These are phyloP conservation scores for Candida freyschussii DNA, from an alignment of 1,139 yeast genomes.

Conservation along the genomic window DNA sequence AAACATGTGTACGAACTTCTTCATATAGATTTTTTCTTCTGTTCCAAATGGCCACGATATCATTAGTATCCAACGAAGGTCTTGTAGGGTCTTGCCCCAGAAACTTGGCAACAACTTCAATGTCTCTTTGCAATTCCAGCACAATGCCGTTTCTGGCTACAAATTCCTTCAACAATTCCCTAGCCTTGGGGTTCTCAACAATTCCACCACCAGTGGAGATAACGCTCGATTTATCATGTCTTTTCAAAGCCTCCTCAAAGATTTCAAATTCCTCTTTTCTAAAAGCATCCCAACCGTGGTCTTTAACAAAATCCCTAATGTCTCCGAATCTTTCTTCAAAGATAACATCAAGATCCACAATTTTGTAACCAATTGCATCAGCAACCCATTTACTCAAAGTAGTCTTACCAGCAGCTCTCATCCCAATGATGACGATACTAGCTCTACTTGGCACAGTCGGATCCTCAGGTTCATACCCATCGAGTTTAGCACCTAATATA, in stretches of 20 bases:
- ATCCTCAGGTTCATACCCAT: constrained; percentile 54
- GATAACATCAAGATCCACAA: constrained; percentile 72
- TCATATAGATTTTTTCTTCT: constrained; percentile 78
- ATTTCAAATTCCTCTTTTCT: constrained; percentile 62
- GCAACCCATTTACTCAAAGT: constrained; percentile 84
- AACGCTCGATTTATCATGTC: constrained; percentile 48
- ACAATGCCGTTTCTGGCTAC: constrained; percentile 56
- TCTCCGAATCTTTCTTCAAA: constrained; percentile 55
- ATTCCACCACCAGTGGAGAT: constrained; percentile 97
- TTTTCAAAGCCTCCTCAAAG: constrained; percentile 46
- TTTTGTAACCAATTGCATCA: constrained; percentile 59
- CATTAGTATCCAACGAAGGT: constrained; percentile 80
- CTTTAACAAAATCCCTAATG: constrained; percentile 63
- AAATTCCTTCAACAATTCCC: constrained; percentile 56
- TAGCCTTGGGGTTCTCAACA: constrained; percentile 71
- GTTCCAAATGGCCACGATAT: constrained; percentile 76
- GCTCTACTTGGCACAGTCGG: constrained; percentile 15
- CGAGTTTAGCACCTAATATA: constrained; percentile 56
- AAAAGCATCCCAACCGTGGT: constrained; percentile 83
- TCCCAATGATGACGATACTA: constrained; percentile 79
- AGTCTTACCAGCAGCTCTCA: constrained; percentile 98
- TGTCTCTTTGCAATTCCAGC: constrained; percentile 83
- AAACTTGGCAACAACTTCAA: constrained; percentile 73
- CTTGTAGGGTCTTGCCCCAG: constrained; percentile 73
- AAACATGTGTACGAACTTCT: constrained; percentile 74